These are phyloP conservation scores for Chenopodium suecicum DNA, from an alignment of 148 eudicot species.

Conservation along the genomic window DNA sequence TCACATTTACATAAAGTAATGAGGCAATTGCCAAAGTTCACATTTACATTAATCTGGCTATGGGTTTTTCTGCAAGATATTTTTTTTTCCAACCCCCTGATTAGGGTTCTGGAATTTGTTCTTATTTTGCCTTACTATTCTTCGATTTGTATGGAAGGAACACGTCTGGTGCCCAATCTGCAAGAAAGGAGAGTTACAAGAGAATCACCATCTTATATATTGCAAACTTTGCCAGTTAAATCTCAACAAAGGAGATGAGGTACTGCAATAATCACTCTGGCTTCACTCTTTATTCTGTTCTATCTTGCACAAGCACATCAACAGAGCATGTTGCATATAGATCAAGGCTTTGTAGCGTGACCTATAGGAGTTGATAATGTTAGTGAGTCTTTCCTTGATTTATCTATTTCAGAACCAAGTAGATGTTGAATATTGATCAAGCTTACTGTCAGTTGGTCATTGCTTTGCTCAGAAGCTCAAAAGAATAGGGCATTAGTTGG, in stretches of 20 bases:
- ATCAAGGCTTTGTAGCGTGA: background rate
- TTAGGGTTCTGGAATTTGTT: background rate
- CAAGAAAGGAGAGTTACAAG: constrained; percentile 70
- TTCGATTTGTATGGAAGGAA: constrained; percentile 46
- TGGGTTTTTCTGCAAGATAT: background rate
- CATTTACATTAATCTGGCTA: background rate
- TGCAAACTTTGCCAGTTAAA: constrained; percentile 68
- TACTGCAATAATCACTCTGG: constrained; percentile 19
- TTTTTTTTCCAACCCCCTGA: background rate
- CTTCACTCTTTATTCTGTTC: constrained; percentile 16
- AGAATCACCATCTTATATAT: constrained; percentile 46
- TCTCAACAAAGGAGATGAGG: constrained; percentile 72
- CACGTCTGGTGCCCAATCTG: constrained; percentile 88
- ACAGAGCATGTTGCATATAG: no score
- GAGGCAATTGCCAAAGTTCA: no score
- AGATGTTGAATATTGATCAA: background rate
- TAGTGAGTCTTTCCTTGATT: background rate
- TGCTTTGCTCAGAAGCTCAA: no score
- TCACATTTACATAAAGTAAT: background rate
- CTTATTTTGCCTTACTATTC: background rate
- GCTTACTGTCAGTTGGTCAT: no score
- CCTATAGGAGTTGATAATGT: background rate
- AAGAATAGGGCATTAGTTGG: no score
- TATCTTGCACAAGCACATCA: background rate
- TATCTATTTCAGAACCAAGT: background rate